Evolutionary conservation across 2,329 filamentous ascomycete species (phyloP).

Genomic region (Fusarium pilosicola): DNA sequence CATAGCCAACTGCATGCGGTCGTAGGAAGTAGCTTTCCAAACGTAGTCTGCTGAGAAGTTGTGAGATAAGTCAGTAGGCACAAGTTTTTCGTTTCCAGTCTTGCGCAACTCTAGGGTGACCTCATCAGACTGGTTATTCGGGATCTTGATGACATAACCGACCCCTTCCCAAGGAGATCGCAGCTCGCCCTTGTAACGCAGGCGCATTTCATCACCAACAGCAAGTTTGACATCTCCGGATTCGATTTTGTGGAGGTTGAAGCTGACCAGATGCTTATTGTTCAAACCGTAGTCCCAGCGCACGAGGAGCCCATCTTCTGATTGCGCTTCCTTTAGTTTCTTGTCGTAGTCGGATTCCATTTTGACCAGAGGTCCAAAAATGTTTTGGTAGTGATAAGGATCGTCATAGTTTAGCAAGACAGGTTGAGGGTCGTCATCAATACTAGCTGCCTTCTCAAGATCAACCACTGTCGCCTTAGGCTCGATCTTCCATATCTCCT

Average conservation of each 20-base stretch:
- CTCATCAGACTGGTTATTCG: conserved; percentile 98
- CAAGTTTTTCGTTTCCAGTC: conserved; percentile 93
- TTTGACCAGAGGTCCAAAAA: conserved; percentile 97
- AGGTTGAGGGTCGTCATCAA: conserved; percentile 94
- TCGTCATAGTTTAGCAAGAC: conserved; percentile 96
- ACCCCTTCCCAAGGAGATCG: conserved; percentile 95
- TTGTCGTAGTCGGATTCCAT: conserved; percentile 99
- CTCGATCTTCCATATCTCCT: conserved; percentile 99
- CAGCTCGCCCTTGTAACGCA: conserved; percentile 95
- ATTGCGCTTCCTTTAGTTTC: conserved; percentile 98
- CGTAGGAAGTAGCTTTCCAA: conserved; percentile 99
- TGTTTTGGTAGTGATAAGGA: conserved; percentile 98
- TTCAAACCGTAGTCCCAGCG: conserved; percentile 96
- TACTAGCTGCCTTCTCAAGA: conserved; percentile 87
- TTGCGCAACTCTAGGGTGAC: conserved; percentile 94
- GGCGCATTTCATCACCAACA: conserved; percentile 97
- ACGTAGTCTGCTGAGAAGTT: conserved; percentile 99
- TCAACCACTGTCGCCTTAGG: conserved; percentile 87
- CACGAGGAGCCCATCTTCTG: conserved; percentile 92
- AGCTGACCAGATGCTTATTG: conserved; percentile 96
- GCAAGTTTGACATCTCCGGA: conserved; percentile 97
- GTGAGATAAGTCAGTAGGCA: conserved; percentile 94
- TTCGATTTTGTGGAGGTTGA: conserved; percentile 95
- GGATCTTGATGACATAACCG: conserved; percentile 98
- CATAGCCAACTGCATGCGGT: conserved; percentile 99